Evolutionary conservation across 2,329 filamentous ascomycete genomes (phyloP), one percentile per base, ranked within the genome.

Genomic region (Ceratocystis variospora): DNA sequence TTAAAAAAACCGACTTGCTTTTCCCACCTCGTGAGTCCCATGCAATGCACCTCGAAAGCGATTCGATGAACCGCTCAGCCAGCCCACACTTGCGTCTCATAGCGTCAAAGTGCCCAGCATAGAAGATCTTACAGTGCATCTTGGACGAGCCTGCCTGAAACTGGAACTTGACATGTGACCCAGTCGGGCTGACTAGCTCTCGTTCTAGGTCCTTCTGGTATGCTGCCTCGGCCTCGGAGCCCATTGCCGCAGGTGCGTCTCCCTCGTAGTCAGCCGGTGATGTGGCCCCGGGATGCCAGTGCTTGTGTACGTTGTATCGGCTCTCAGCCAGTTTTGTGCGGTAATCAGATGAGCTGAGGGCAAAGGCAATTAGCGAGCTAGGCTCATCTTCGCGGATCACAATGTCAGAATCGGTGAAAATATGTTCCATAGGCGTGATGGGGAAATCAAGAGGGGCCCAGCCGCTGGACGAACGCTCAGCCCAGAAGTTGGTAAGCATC

Each of bases 11-110:
- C 0, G 92, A 96, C 73, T 96, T 96, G 1, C 93, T 96, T 77
- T 99, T 99, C 70, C 94, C 94, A 28, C 94, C 95, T 73, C 96
- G 96, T 2, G 90, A 96, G 76, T 99, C 94, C 89, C 93, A 99
- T 75, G 97, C 96, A 22, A 96, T 82, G 76, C 95, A 99, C 22
- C 94, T 86, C 6, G 94, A 97, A 25, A 99, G 79, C 1, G 92
- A 96, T 74, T 99, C 94, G 31, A 97, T 86, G 70, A 99, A 96
- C 45, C 94, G 88, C 73, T 97, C 92, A 0, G 90, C 87, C 7
- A 96, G 88, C 17, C 93, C 93, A 70, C 93, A 97, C 75, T 96
- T 96, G 66, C 89, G 84, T 66, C 94, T 86, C 48, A 99, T 81
- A 2, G 94, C 94, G 76, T 99, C 94, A 71, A 99, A 99, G 69